These are phyloP conservation scores for Hyphodiscus sp. DNA, from an alignment of 2,329 filamentous ascomycete genomes.

Conservation along the genomic window DNA sequence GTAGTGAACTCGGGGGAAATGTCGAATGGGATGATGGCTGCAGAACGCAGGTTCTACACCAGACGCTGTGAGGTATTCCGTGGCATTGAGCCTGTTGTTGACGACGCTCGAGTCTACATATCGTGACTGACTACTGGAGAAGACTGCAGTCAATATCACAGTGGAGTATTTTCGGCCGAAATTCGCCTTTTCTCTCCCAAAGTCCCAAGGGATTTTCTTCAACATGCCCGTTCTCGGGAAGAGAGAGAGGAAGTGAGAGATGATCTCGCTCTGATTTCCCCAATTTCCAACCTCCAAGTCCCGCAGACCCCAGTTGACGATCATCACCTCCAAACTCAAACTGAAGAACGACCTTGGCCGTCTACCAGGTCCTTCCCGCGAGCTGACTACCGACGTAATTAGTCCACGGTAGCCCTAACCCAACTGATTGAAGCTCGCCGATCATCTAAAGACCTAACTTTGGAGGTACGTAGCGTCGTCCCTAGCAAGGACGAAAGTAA, in stretches of 20 bases:
- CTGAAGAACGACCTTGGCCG: background rate
- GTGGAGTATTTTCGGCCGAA: background rate
- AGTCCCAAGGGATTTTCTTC: background rate
- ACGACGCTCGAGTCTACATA: background rate
- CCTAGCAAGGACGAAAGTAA: no score
- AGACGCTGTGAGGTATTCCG: background rate
- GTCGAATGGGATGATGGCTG: background rate
- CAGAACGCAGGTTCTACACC: background rate
- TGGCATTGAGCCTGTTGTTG: background rate
- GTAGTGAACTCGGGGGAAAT: background rate
- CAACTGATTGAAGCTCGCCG: background rate
- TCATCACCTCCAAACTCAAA: background rate
- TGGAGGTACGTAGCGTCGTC: background rate
- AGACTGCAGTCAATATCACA: background rate
- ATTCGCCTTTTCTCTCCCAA: background rate
- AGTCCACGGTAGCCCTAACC: background rate
- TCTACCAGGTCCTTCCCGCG: background rate
- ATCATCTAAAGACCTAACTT: background rate
- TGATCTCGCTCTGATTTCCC: background rate
- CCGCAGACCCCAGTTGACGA: background rate
- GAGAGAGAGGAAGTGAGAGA: background rate
- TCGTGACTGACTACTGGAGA: background rate
- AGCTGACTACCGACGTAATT: background rate
- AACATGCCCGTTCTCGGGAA: background rate
- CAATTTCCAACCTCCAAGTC: background rate